Conservation (phyloP, 805 yeast species). For the Candida chilensis region DNA sequence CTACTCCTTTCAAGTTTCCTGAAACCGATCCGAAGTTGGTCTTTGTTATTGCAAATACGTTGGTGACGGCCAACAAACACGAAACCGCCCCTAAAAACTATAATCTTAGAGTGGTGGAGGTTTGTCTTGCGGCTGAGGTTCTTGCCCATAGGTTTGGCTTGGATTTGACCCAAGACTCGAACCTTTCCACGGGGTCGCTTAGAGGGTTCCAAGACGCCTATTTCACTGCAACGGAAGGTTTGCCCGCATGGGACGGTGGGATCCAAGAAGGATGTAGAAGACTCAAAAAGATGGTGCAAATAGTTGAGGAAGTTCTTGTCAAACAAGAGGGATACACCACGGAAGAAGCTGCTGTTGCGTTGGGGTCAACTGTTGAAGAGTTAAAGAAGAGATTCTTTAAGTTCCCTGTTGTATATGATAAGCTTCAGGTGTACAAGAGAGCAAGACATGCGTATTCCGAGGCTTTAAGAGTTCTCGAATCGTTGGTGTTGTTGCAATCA, state of each 20-base stretch:
- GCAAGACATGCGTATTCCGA: slow-evolving; percentile 59
- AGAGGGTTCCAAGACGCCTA: slow-evolving; percentile 55
- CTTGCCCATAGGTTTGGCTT: slow-evolving; percentile 41
- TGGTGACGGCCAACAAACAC: slow-evolving; percentile 53
- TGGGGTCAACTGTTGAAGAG: slow-evolving; percentile 31
- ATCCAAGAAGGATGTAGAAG: slow-evolving; percentile 29
- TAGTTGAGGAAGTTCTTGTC: slow-evolving; percentile 32
- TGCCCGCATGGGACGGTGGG: slow-evolving; percentile 34
- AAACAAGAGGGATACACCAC: slow-evolving; percentile 39
- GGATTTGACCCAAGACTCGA: slow-evolving; percentile 34
- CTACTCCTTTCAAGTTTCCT: slow-evolving; percentile 47
- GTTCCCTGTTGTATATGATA: slow-evolving; percentile 50
- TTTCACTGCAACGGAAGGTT: slow-evolving; percentile 18
- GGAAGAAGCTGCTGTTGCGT: slow-evolving; percentile 32
- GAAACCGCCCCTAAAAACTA: slow-evolving; percentile 66
- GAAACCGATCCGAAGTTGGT: slow-evolving; percentile 30
- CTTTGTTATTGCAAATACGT: slow-evolving; percentile 56
- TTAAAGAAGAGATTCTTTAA: slow-evolving; percentile 35
- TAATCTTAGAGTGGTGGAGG: slow-evolving; percentile 66
- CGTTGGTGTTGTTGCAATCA: slow-evolving; percentile 28
- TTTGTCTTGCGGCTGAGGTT: slow-evolving; percentile 55
- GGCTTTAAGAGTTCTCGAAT: slow-evolving; percentile 46
- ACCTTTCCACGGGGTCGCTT: slow-evolving; percentile 47
- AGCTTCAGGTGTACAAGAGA: slow-evolving; percentile 46
- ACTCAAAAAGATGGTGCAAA: slow-evolving; percentile 26